These are phyloP conservation scores for Schwanniomyces pseudopolymorphus DNA, from an alignment of 805 yeast genomes.

Conservation along the genomic window DNA sequence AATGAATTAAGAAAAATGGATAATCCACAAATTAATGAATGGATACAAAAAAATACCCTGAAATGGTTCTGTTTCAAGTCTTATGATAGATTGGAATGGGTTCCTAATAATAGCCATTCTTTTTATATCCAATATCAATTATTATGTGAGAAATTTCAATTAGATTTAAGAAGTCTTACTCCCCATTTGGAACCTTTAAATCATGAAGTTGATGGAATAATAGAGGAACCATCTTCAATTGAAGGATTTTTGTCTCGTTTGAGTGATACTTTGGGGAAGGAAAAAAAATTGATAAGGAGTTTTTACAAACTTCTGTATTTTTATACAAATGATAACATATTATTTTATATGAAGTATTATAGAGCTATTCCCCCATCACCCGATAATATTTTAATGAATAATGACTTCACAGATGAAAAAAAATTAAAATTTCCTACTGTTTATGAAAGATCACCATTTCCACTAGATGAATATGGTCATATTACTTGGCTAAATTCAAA, in stretches of 20 bases:
- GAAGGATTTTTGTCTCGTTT: constrained; percentile 78
- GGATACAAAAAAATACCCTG: constrained; percentile 22
- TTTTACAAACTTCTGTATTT: constrained; percentile 61
- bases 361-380: constrained; percentile 66
- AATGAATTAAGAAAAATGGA: constrained; percentile 22
- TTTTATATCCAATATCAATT: constrained; percentile 30
- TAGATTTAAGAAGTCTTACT: constrained; percentile 60
- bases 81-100: constrained; percentile 71
- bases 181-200: constrained; percentile 36
- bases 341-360: constrained; percentile 56
- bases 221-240: constrained; percentile 64
- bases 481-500: constrained; percentile 57
- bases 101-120: constrained; percentile 23
- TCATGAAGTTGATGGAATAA: background rate
- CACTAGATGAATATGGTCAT: constrained; percentile 48
- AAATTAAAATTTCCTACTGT: constrained; percentile 27
- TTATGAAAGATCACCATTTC: constrained; percentile 55
- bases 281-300: constrained; percentile 34
- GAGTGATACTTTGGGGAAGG: constrained; percentile 49
- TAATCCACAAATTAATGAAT: constrained; percentile 9
- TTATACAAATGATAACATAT: constrained; percentile 57
- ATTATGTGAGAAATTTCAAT: constrained; percentile 37
- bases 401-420: constrained; percentile 11
- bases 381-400: constrained; percentile 15
- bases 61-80: constrained; percentile 58